Evolutionary conservation across 163 green algal genomes (phyloP).

Genomic region (Scenedesmus sp.): DNA sequence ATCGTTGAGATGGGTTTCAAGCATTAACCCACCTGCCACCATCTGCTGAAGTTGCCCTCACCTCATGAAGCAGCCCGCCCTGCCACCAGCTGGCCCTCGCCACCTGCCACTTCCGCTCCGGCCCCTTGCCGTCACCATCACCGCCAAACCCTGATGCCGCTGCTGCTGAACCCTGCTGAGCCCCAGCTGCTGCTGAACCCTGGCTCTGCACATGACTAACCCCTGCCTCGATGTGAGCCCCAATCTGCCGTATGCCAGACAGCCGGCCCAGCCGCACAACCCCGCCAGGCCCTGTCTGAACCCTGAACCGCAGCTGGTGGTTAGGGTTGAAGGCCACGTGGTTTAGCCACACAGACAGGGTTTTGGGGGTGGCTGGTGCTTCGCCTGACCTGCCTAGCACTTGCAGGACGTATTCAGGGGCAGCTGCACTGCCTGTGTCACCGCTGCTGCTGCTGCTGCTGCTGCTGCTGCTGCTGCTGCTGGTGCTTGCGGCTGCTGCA

Average conservation of each 20-base stretch:
- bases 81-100: conserved; percentile 19
- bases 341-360: conserved; percentile 14
- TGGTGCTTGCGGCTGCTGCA: not conserved
- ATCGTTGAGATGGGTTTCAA: too few species aligned
- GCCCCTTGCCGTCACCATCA: not conserved
- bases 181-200: not conserved
- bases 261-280: conserved; percentile 8
- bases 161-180: not conserved
- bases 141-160: not conserved
- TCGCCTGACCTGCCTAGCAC: conserved; percentile 31
- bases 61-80: not conserved
- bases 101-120: conserved; percentile 5
- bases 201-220: not conserved
- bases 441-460: conserved; percentile 10
- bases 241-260: conserved; percentile 1
- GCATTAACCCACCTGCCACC: too few species aligned
- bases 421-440: not conserved
- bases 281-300: conserved; percentile 18
- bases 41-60: not conserved
- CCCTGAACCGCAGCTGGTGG: not conserved
- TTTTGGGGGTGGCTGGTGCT: not conserved
- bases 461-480: conserved; percentile 17
- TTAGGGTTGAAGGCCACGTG: conserved; percentile 10
- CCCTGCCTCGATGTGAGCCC: conserved; percentile 16
- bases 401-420: conserved; percentile 32